Base-by-base conservation (phyloP, 768 basidiomycete genomes). In the Rhodocollybia butyracea region DNA sequence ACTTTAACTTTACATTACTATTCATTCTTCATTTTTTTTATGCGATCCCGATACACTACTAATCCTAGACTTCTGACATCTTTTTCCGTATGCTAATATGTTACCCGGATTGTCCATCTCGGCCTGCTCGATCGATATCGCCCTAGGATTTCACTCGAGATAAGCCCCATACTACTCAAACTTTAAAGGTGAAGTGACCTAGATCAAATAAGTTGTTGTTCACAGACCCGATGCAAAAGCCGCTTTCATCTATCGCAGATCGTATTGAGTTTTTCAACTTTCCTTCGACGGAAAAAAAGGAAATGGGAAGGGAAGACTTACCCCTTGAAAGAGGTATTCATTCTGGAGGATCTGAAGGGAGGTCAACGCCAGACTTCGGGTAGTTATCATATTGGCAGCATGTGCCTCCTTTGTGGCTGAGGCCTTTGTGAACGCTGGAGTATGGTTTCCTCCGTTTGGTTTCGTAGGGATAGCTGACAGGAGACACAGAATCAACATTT, bases 391-490 rank as follows among this genome's bases (percentile, higher is more conserved):
- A 29, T 81, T 81, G 21, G 76, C 75, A 42, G 74, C 73, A 62
- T 91, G 89, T 13, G 89, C 89, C 57, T 82, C 80, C 38, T 70
- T 63, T 40, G 78, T 83, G 27, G 74, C 73, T 26, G 88, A 84
- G 24, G 89, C 76, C 51, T 71, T 68, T 21, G 85, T 72, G 66
- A 91, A 91, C 3, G 74, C 80, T 10, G 82, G 74, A 1, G 89
- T 89, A 61, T 91, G 89, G 62, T 91, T 91, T n/a, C 84, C 85
- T 39, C 88, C 88, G 48, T 79, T 72, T 6, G 81, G 80, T 58
- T 74, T 72, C 5, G 87, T 87, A n/a, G 89, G 88, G 51, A 91
- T 89, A 27, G 83, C 87, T 88, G n/a, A 59, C 46, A 29, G 26
- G 41, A 41, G 30, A 24, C 43, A 53, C 56, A 61, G 50, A 42